Percentiles rank a stretch among this genome's conserved stretches.
Conservation (phyloP, 352 stramenopile genomes). For the Phytopythium litorale region DNA sequence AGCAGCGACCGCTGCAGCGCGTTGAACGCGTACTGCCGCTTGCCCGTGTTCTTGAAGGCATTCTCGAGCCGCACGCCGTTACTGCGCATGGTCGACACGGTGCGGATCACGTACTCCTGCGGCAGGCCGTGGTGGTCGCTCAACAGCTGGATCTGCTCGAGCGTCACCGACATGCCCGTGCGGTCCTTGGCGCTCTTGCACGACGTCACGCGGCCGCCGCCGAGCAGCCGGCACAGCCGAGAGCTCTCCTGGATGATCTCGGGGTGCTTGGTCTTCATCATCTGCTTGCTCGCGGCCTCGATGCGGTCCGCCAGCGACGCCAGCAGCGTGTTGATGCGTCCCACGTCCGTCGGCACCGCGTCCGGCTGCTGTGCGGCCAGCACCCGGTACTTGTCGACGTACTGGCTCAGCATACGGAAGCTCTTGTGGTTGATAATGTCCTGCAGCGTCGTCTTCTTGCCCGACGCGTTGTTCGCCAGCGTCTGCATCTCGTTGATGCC, state of each 20-base stretch:
- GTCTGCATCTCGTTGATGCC: constrained; percentile 85
- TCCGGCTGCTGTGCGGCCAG: constrained; percentile 36
- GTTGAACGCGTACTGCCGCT: constrained; percentile 76
- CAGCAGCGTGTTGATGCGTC: constrained; percentile 34
- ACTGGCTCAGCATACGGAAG: constrained; percentile 47
- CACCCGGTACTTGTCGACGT: constrained; percentile 64
- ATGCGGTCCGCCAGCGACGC: constrained; percentile 54
- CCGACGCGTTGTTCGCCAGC: constrained; percentile 62
- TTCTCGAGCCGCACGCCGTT: constrained; percentile 72
- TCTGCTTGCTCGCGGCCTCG: constrained; percentile 47
- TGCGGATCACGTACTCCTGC: constrained; percentile 51
- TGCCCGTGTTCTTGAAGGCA: constrained; percentile 73
- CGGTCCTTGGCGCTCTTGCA: constrained; percentile 97
- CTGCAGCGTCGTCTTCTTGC: constrained; percentile 65
- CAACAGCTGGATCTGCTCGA: constrained; percentile 85
- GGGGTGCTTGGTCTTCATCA: constrained; percentile 72
- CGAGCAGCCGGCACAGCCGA: constrained; percentile 73
- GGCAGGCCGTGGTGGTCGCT: constrained; percentile 57
- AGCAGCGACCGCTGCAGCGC: constrained; percentile 70
- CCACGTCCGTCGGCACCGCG: constrained; percentile 40
- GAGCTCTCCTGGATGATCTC: constrained; percentile 76
- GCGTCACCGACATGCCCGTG: constrained; percentile 94
- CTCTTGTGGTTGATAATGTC: constrained; percentile 77
- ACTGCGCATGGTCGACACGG: constrained; percentile 72
- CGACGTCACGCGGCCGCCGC: constrained; percentile 88